phyloP scores from a whole-genome alignment of 78 protist species.

The Dictyostelium capitatum region DNA sequence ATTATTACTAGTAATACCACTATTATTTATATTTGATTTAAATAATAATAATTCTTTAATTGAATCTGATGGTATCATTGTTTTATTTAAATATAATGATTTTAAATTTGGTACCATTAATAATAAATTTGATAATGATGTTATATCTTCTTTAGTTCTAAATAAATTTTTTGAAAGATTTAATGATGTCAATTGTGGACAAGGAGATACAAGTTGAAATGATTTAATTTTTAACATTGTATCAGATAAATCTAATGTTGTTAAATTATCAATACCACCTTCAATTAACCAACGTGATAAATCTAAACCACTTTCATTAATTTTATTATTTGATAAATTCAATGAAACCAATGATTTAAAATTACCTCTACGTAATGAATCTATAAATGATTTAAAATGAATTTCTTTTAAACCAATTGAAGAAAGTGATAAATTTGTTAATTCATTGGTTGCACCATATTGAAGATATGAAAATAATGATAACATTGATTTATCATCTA shows the following conservation, averaged over 20 bases:
- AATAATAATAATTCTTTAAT: slow-evolving; percentile 32
- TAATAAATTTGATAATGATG: background rate
- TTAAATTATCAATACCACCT: slow-evolving; percentile 14
- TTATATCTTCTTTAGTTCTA: slow-evolving; percentile 19
- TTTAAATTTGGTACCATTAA: background rate
- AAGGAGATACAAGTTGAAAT: background rate
- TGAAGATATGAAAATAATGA: slow-evolving; percentile 58
- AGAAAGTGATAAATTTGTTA: background rate
- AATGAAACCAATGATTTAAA: background rate
- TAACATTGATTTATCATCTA: slow-evolving; percentile 48
- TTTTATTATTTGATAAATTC: slow-evolving; percentile 38
- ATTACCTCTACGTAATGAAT: slow-evolving; percentile 33
- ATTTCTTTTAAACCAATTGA: background rate
- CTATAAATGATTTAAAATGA: slow-evolving; percentile 23
- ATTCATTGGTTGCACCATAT: slow-evolving; percentile 27
- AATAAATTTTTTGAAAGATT: slow-evolving; percentile 21
- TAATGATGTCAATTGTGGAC: background rate
- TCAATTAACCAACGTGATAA: slow-evolving; percentile 48
- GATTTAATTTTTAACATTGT: background rate
- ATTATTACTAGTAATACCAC: background rate
- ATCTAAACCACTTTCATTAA: slow-evolving; percentile 6
- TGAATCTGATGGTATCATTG: slow-evolving; percentile 40
- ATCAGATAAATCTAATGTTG: slow-evolving; percentile 30
- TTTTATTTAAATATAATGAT: background rate
- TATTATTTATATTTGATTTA: background rate